A percentile compares a stretch with the other conserved stretches of the same genome.
phyloP scores from a whole-genome alignment of 1,284 basidiomycete genomes.

The Somion occarium region DNA sequence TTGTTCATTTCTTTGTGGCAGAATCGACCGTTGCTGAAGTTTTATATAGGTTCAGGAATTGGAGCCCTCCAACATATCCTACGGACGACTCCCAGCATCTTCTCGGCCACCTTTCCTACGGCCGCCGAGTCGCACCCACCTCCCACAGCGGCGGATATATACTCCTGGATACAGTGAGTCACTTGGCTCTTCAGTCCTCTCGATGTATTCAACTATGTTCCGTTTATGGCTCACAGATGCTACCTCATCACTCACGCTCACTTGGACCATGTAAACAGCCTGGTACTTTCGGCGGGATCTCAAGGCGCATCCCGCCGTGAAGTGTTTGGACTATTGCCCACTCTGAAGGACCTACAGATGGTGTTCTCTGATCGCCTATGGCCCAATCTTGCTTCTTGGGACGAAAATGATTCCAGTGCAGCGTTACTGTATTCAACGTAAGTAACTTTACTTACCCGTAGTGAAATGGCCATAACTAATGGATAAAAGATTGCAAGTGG shows the following conservation, averaged over 20 bases:
- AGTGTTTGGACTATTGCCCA: slow-evolving; percentile 57
- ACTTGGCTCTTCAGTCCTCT: not conserved
- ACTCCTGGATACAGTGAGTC: slow-evolving; percentile 53
- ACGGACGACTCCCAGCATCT: slow-evolving; percentile 49
- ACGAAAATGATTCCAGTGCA: slow-evolving; percentile 49
- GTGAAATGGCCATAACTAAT: too few relatives aligned
- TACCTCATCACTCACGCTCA: slow-evolving; percentile 81
- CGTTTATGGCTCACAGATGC: slow-evolving; percentile 36
- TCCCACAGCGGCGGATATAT: slow-evolving; percentile 49
- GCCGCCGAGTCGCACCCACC: slow-evolving; percentile 5
- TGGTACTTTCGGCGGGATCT: slow-evolving; percentile 74
- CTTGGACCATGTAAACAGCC: slow-evolving; percentile 74
- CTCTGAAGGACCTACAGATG: slow-evolving; percentile 63
- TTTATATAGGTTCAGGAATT: slow-evolving; percentile 56
- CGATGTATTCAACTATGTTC: not conserved
- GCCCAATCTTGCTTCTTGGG: slow-evolving; percentile 78
- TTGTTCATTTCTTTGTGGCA: slow-evolving; percentile 15
- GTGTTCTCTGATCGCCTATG: slow-evolving; percentile 79
- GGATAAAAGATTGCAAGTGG: slow-evolving; percentile 23
- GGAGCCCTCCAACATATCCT: slow-evolving; percentile 60
- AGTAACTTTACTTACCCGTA: not conserved
- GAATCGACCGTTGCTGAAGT: not conserved
- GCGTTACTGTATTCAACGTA: slow-evolving; percentile 55
- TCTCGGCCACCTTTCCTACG: slow-evolving; percentile 18
- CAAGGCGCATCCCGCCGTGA: slow-evolving; percentile 57